phyloP scores from a whole-genome alignment of 2,329 filamentous ascomycete genomes.

The Cercospora nicotianae region DNA sequence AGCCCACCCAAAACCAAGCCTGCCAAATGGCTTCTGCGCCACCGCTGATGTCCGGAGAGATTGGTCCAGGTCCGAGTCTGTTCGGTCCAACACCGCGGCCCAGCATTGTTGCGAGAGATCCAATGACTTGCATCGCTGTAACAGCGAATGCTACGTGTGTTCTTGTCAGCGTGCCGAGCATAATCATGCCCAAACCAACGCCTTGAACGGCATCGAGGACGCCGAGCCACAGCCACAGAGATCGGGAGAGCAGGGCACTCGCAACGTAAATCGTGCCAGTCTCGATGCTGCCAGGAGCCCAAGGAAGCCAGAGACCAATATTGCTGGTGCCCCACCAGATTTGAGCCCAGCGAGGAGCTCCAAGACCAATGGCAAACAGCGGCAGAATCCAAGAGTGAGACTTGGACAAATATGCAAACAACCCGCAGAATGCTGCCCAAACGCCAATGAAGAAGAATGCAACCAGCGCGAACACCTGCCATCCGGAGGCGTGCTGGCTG shows the following conservation, averaged over 20 bases:
- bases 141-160: conserved; percentile 63
- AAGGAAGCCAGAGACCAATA: conserved; percentile 61
- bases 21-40: conserved; percentile 39
- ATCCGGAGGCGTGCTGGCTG: conserved; percentile 55
- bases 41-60: conserved; percentile 61
- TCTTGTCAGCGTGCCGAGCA: conserved; percentile 61
- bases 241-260: conserved; percentile 56
- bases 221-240: conserved; percentile 66
- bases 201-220: conserved; percentile 64
- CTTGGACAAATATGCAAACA: conserved; percentile 56
- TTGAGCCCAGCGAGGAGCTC: conserved; percentile 64
- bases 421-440: conserved; percentile 54
- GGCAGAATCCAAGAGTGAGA: conserved; percentile 65
- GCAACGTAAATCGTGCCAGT: conserved; percentile 48
- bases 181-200: conserved; percentile 65
- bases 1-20: conserved; percentile 30
- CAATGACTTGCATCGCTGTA: conserved; percentile 60
- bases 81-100: conserved; percentile 61
- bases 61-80: conserved; percentile 58
- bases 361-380: conserved; percentile 64
- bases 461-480: conserved; percentile 58
- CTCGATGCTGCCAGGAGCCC: conserved; percentile 44
- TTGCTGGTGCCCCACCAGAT: conserved; percentile 64
- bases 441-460: conserved; percentile 54
- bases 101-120: conserved; percentile 60